These are phyloP conservation scores for Thraustotheca clavata DNA, from an alignment of 352 stramenopile species.

Conservation along the genomic window DNA sequence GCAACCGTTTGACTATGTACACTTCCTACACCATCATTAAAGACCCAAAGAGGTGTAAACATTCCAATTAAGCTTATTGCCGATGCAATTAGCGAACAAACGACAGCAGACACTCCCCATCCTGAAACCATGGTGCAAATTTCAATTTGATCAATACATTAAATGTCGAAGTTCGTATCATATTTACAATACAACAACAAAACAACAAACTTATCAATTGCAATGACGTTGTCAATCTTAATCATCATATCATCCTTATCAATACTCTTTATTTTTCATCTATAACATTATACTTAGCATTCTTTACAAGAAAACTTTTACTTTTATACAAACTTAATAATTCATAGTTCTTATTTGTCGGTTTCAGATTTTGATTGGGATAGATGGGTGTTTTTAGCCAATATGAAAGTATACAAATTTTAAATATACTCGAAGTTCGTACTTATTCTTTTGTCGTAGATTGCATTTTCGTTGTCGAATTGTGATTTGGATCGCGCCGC, in stretches of 20 bases:
- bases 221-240: not conserved
- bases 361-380: not conserved
- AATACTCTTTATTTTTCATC: not conserved
- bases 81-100: conserved; percentile 6
- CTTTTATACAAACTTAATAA: too few species aligned
- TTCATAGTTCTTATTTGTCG: not conserved
- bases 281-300: too few species aligned
- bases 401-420: too few species aligned
- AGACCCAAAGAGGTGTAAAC: conserved; percentile 8
- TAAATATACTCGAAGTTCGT: not conserved
- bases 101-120: conserved; percentile 12
- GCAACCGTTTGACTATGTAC: not conserved
- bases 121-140: not conserved
- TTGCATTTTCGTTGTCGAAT: too few species aligned
- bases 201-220: not conserved
- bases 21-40: not conserved
- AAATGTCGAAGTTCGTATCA: conserved; percentile 8
- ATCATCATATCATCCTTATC: not conserved
- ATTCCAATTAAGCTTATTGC: not conserved
- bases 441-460: not conserved
- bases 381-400: too few species aligned
- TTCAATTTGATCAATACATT: not conserved
- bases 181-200: not conserved
- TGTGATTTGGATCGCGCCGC: too few species aligned
- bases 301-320: too few species aligned